Base-by-base conservation (phyloP, 305 asterid species). In the Nicotiana rustica region DNA sequence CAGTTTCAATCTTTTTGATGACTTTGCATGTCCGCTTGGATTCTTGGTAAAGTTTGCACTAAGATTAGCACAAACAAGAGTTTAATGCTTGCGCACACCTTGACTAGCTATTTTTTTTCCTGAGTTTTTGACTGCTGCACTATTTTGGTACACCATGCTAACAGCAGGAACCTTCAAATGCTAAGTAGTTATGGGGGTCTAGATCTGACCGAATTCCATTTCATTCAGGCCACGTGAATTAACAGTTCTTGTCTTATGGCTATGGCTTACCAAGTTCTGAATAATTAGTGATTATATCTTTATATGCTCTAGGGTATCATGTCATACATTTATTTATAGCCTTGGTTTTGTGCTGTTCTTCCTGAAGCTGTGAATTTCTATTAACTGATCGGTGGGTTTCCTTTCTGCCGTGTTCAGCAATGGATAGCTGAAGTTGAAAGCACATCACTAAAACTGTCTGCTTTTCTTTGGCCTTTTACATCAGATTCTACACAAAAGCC, bases 401-500 rank as follows among this genome's bases (percentile, higher is more conserved):
- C 79, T 73, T 49, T 21, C 77, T 10, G 33, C 59, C 5, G 9
- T 18, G 78, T 41, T 70, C 78, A 36, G 60, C 56, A 21, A 70
- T 71, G 19, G 59, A 14, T 70, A 55, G 17, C 66, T 41, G 49
- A 29, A 80, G 65, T 70, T 6, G 44, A 61, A 41, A 10, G 57
- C 56, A 33, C 79, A 38, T 82, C 88, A 70, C 86, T 87, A 56
- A 47, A 6, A 82, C 60, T 69, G 67, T 57, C 68, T 29, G 33
- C 55, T 81, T 59, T 82, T 18, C 44, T 13, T 67, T 83, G 78
- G 56, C 81, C 41, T 87, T 81, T 87, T 82, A 17, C 87, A 69
- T 82, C 89, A 96, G 99, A 88, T 96, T 87, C 89, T 96, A 57
- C 92, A 96, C 90, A 96, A 96, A 91, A 96, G 98, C 84, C 94